Conservation (phyloP, 163 green algal genomes). For the Scenedesmus sp. region DNA sequence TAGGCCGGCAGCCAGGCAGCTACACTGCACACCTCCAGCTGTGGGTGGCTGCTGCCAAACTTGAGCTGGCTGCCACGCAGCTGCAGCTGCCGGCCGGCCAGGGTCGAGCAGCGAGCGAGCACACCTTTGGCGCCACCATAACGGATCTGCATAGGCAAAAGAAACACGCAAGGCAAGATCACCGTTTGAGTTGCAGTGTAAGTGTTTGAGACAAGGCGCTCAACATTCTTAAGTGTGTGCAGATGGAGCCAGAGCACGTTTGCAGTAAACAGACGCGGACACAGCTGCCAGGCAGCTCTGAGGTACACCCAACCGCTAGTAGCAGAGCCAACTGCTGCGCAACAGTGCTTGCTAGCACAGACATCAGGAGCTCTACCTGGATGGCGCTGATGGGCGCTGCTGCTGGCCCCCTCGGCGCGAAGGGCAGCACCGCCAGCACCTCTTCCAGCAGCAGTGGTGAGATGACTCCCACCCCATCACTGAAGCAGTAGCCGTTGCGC, state of each 20-base stretch:
- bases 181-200: no score
- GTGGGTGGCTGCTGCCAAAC: constrained; percentile 59
- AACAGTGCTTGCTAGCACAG: no score
- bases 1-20: constrained; percentile 54
- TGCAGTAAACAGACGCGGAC: no score
- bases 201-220: no score
- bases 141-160: constrained; percentile 58
- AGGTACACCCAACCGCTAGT: no score
- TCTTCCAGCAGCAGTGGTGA: constrained; percentile 46
- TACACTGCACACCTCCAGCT: constrained; percentile 60
- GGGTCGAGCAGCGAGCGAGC: constrained; percentile 36
- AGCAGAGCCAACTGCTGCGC: neutral
- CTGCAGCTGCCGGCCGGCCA: constrained; percentile 41
- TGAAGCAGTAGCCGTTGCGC: constrained; percentile 55
- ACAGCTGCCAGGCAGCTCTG: no score
- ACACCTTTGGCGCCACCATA: constrained; percentile 71
- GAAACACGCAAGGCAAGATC: neutral
- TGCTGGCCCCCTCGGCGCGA: neutral
- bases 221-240: no score
- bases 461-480: constrained; percentile 65
- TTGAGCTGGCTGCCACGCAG: constrained; percentile 60
- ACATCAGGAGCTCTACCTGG: constrained; percentile 40
- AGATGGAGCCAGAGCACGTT: no score
- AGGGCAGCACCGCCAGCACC: constrained; percentile 18
- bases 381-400: constrained; percentile 30